Base-by-base conservation (phyloP, 495 filamentous ascomycete genomes). In the Pseudotulostoma volvatum region DNA sequence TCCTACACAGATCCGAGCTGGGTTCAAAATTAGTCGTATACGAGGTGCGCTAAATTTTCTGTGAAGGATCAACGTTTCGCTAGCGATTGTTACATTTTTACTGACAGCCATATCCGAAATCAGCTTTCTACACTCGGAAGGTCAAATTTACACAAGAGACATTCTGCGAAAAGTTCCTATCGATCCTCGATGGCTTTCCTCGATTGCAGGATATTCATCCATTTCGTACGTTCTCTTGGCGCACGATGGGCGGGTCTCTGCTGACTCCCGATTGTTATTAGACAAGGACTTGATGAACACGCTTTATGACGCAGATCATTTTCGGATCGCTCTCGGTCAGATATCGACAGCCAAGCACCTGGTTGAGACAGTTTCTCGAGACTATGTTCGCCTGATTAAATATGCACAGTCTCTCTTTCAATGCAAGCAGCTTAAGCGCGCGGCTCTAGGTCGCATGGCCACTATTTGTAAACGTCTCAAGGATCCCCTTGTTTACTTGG, bases 71-170 rank as follows among this genome's bases (percentile, higher is more conserved):
- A 36, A 36, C 14, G 8, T 14, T 13, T 7, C 11, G 23, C 23
- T 28, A 11, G 11, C 11, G 23, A 11, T 11, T n/a, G 33, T 46
- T 37, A 47, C 30, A 7, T 36, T 40, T 31, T 38, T 30, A 5
- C 18, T 14, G 14, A 17, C 7, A 18, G 4, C 1, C n/a, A 16
- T 9, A 18, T 34, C 35, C 45, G 11, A 55, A 34, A 16, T 38
- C 46, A 78, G 84, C 77, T 40, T 95, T 94, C 67, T 94, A 94
- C 55, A 93, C 86, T 42, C 73, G 90, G 55, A 96, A 97, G 63
- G 90, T 96, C 70, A 97, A 96, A 59, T 96, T 81, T 57, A 96
- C 90, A n/a, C 77, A 88, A 53, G 87, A 95, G 61, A 95, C 90
- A 31, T 95, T 95, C 60, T 74, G 76, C 38, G 90, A 97, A 49